phyloP scores from a whole-genome alignment of 257 asterid genomes.

The Petunia secreta region DNA sequence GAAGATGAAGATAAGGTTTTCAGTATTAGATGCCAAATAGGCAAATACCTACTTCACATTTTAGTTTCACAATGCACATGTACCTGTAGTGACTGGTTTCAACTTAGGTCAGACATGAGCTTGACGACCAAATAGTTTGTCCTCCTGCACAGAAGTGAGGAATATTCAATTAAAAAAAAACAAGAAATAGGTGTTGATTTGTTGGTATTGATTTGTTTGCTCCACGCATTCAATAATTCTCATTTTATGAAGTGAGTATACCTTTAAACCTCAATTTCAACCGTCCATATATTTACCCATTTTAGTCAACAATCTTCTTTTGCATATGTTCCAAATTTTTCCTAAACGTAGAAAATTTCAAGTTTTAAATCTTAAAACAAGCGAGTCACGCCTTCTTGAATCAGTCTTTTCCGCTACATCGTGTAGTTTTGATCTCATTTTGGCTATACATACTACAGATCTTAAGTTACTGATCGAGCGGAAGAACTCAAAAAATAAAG shows the following conservation, averaged over 20 bases:
- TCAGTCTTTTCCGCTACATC: no score
- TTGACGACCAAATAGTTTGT: not conserved
- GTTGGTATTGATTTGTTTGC: no score
- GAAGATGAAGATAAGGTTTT: not conserved
- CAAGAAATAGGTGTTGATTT: no score
- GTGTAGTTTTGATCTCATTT: no score
- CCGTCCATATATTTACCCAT: not conserved
- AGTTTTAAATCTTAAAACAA: no score
- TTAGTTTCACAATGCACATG: not conserved
- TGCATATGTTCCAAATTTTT: not conserved
- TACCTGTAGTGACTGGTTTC: not conserved
- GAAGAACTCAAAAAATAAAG: no score
- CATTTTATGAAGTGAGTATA: not conserved
- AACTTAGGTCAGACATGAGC: not conserved
- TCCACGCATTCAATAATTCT: not conserved
- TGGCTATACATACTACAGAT: no score
- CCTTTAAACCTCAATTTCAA: not conserved
- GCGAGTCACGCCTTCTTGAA: no score
- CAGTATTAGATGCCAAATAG: not conserved
- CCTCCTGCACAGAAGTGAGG: not conserved
- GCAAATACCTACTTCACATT: not conserved
- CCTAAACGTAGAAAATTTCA: no score
- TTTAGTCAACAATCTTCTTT: not conserved
- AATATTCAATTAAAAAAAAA: no score
- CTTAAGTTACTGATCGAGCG: no score